Percentiles rank a stretch among this genome's conserved stretches.
Conservation (phyloP, 257 asterid genomes). For the Fraxinus americana region DNA sequence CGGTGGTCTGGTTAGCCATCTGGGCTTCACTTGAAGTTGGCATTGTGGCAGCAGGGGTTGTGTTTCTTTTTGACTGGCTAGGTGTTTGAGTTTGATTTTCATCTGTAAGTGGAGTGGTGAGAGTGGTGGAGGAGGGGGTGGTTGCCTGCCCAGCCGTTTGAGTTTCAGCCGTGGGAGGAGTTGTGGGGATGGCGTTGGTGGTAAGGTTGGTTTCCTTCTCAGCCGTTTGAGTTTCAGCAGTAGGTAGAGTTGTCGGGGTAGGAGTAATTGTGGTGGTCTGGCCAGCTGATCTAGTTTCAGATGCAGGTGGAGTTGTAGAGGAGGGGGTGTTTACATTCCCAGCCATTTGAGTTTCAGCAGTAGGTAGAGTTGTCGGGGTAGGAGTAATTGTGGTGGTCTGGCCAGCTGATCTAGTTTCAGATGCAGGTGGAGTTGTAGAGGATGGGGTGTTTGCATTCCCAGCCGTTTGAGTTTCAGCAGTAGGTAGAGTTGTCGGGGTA, state of each 20-base stretch:
- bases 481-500: constrained; percentile 21
- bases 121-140: constrained; percentile 18
- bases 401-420: neutral
- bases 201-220: constrained; percentile 6
- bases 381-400: neutral
- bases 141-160: constrained; percentile 23
- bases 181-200: neutral
- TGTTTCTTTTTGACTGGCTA: neutral
- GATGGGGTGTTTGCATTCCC: constrained; percentile 13
- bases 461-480: constrained; percentile 17
- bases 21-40: constrained; percentile 23
- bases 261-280: neutral
- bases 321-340: constrained; percentile 13
- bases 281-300: neutral
- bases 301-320: constrained; percentile 5
- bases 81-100: constrained; percentile 23
- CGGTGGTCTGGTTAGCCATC: constrained; percentile 16
- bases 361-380: constrained; percentile 21
- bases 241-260: constrained; percentile 21
- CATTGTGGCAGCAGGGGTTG: constrained; percentile 24
- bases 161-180: constrained; percentile 19
- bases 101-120: constrained; percentile 25
- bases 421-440: constrained; percentile 6
- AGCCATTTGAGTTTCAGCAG: constrained; percentile 1
- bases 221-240: neutral